These are phyloP conservation scores for Gnomoniopsis smithogilvyi DNA, from an alignment of 2,329 filamentous ascomycete genomes.

Conservation along the genomic window DNA sequence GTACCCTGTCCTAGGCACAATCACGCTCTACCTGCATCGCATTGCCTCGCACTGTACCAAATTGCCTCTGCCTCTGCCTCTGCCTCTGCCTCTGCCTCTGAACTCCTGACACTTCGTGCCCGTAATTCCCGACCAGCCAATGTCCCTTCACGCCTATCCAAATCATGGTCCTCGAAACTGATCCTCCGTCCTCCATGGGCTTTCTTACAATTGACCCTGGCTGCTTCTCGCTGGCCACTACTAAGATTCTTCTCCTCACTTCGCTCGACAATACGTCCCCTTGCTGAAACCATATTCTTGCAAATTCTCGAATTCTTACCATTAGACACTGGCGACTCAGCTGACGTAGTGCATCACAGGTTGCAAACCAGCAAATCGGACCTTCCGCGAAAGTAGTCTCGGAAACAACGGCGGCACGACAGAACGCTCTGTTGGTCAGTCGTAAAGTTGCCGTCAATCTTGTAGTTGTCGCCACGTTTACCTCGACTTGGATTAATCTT, in stretches of 20 bases:
- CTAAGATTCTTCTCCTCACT: neutral
- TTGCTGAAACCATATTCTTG: neutral
- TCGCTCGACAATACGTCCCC: neutral
- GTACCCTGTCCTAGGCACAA: neutral
- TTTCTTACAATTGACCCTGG: neutral
- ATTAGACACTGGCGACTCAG: neutral
- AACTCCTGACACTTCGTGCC: neutral
- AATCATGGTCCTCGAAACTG: neutral
- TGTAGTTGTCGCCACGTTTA: too few relatives aligned
- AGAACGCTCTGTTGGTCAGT: too few relatives aligned
- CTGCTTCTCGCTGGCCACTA: neutral
- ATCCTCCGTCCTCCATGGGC: neutral
- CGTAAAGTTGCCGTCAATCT: too few relatives aligned
- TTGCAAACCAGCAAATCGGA: too few relatives aligned
- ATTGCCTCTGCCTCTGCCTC: neutral
- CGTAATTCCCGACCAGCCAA: neutral
- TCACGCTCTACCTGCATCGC: neutral
- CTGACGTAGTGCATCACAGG: neutral
- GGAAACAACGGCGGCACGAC: too few relatives aligned
- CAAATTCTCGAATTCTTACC: neutral
- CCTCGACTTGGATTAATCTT: too few relatives aligned
- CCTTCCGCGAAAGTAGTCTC: too few relatives aligned
- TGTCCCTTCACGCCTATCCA: neutral
- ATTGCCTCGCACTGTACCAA: neutral
- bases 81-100: neutral